These are phyloP conservation scores for Lineolata rhizophorae DNA, from an alignment of 495 filamentous ascomycete genomes.

Conservation along the genomic window DNA sequence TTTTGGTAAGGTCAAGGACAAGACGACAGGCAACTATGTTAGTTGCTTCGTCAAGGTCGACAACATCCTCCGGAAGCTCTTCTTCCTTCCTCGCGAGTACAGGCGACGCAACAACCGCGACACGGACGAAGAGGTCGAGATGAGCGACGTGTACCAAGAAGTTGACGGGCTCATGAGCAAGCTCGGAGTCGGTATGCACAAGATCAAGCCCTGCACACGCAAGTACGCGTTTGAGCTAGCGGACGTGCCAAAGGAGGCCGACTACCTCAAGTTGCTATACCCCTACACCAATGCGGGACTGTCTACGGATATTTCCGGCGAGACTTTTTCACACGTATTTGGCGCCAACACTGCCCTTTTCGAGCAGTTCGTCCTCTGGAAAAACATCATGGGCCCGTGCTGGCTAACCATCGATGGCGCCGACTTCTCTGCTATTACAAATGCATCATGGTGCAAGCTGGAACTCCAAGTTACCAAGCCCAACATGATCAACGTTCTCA, in stretches of 20 bases:
- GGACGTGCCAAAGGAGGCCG: constrained; percentile 64
- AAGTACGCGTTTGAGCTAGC: constrained; percentile 93
- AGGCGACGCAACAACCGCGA: constrained; percentile 39
- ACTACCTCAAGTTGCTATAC: constrained; percentile 87
- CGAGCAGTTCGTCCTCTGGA: constrained; percentile 96
- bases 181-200: constrained; percentile 66
- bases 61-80: constrained; percentile 81
- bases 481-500: constrained; percentile 40
- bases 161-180: constrained; percentile 68
- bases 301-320: constrained; percentile 47
- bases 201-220: constrained; percentile 70
- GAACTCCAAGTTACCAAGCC: constrained; percentile 68
- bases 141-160: constrained; percentile 79
- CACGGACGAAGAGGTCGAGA: constrained; percentile 61
- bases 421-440: constrained; percentile 65
- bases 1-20: constrained; percentile 92
- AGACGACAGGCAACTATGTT: constrained; percentile 50
- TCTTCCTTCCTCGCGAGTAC: constrained; percentile 67
- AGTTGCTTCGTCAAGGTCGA: constrained; percentile 95
- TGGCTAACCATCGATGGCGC: constrained; percentile 79
- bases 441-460: constrained; percentile 91
- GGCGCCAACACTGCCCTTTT: constrained; percentile 86
- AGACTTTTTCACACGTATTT: constrained; percentile 89
- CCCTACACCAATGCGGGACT: constrained; percentile 61
- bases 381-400: constrained; percentile 94